Evolutionary conservation across 495 filamentous ascomycete genomes (phyloP).

Genomic region (Neurospora terricola): DNA sequence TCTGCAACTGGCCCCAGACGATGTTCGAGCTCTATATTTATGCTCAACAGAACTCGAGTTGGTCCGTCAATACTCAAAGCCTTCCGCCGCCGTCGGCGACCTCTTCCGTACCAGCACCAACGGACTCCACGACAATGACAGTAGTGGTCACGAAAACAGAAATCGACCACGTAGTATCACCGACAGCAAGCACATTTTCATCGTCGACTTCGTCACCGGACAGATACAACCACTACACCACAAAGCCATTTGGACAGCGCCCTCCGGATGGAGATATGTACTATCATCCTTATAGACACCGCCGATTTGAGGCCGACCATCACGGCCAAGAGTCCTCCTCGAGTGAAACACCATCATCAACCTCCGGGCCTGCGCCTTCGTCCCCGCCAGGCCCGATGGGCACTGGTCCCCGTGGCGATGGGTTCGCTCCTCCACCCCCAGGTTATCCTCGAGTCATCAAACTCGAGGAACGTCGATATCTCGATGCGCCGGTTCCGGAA

Average conservation of each 20-base stretch:
- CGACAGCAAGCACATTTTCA: background rate
- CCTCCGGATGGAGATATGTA: background rate
- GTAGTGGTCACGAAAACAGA: background rate
- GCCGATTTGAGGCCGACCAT: slow-evolving; percentile 2
- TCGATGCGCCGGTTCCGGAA: slow-evolving; percentile 20
- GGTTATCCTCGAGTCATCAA: slow-evolving; percentile 67
- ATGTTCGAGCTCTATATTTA: slow-evolving; percentile 77
- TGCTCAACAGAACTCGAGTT: slow-evolving; percentile 46
- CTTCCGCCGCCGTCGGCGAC: background rate
- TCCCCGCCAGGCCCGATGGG: slow-evolving; percentile 7
- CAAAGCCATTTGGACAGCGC: background rate
- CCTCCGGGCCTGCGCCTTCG: slow-evolving; percentile 5
- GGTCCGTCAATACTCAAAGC: slow-evolving; percentile 7
- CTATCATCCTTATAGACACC: background rate
- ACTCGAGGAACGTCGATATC: slow-evolving; percentile 64
- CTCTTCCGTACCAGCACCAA: background rate
- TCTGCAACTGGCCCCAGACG: slow-evolving; percentile 81
- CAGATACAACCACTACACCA: background rate
- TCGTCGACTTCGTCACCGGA: background rate
- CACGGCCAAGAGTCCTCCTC: background rate
- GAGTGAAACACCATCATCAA: slow-evolving; percentile 1
- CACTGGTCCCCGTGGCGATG: slow-evolving; percentile 7
- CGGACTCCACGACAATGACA: background rate
- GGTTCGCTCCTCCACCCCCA: slow-evolving; percentile 7
- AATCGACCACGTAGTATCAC: background rate